Base-by-base conservation (phyloP, 495 filamentous ascomycete genomes). In the Neurospora pannonica region DNA sequence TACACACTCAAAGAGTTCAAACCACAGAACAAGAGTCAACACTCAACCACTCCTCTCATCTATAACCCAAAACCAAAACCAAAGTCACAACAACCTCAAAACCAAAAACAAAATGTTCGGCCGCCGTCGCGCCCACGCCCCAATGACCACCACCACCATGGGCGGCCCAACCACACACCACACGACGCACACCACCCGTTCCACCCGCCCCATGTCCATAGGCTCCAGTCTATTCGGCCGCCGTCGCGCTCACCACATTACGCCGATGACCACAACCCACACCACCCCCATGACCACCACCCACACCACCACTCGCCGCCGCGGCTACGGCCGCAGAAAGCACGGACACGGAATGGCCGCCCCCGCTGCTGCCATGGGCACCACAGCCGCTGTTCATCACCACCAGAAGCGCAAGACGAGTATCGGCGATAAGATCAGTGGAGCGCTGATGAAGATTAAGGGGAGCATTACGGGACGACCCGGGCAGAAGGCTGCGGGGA, bases 401-500 rank as follows among this genome's bases (percentile, higher is more conserved):
- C 89, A 89, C 72, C 90, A 90, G 28, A 79, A 85, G 72, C 87
- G 91, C 74, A 86, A 87, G 40, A 80, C 86, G 0, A 86, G 83
- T 38, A 81, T 93, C 39, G 89, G 90, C 28, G 91, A 93, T 80
- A 93, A 92, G 80, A 83, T 94, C 76, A 88, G 85, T 4, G 92
- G 92, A 7, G 91, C 91, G 0, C 81, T 94, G 78, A 78, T 92
- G 83, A 90, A 84, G 82, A 76, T 94, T 71, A 89, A 88, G 79
- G 91, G 92, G 4, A 85, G 83, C 24, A 78, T 93, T 69, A 92
- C 89, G 0, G 75, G 85, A 24, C 83, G 90, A 10, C 89, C 91
- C 2, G 91, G 88, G 7, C 78, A 89, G 71, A 93, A 91, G 87
- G 91, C 90, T 80, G 91, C 91, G 71, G 91, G 91, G 13, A 92